These are phyloP conservation scores for Saxophila tyrrhenica DNA, from an alignment of 495 filamentous ascomycete genomes.

Conservation along the genomic window DNA sequence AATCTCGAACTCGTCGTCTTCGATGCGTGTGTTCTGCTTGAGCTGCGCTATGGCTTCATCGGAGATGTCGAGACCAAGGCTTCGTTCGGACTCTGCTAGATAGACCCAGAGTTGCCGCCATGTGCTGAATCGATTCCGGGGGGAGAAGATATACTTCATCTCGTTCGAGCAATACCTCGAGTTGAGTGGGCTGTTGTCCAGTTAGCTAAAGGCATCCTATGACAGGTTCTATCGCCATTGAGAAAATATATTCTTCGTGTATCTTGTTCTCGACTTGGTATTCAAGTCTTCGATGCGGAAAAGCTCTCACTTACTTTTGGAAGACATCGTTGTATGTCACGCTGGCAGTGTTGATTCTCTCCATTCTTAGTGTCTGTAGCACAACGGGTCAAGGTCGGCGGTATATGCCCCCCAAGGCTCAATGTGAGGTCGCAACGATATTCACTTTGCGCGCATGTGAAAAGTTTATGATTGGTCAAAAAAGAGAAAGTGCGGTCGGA, in stretches of 20 bases:
- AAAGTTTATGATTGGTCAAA: no score
- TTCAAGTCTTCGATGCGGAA: no score
- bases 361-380: no score
- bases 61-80: constrained; percentile 21
- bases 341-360: neutral
- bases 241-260: no score
- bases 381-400: no score
- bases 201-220: no score
- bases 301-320: neutral
- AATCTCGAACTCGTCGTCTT: constrained; percentile 68
- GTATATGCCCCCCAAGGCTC: no score
- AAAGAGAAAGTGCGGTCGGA: no score
- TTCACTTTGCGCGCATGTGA: no score
- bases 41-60: constrained; percentile 28
- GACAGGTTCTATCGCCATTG: no score
- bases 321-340: neutral
- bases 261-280: no score
- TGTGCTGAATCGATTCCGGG: constrained; percentile 31
- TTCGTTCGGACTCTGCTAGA: constrained; percentile 30
- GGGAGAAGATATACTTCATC: constrained; percentile 34
- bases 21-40: constrained; percentile 56
- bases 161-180: constrained; percentile 30
- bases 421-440: no score
- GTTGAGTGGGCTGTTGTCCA: constrained; percentile 26
- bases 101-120: constrained; percentile 36